Evolutionary conservation across 108 stramenopile genomes (phyloP).

Genomic region (Fragilariopsis cylindrus): DNA sequence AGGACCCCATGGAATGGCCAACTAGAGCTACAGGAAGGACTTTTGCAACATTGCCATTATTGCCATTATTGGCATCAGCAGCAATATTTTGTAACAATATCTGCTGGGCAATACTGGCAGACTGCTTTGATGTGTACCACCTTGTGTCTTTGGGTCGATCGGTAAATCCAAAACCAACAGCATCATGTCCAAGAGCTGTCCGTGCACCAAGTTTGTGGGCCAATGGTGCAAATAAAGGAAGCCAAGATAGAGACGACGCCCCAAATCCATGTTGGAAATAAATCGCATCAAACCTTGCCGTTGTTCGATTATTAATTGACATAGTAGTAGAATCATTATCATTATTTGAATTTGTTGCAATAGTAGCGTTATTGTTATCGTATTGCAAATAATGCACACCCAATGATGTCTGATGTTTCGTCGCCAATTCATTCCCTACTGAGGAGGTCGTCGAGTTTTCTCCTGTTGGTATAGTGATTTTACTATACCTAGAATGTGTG

Average conservation of each 20-base stretch:
- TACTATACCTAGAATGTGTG: constrained; percentile 52
- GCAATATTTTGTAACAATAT: constrained; percentile 26
- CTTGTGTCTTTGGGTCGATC: constrained; percentile 57
- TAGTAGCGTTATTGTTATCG: constrained; percentile 2
- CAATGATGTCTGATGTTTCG: constrained; percentile 14
- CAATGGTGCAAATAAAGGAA: constrained; percentile 49
- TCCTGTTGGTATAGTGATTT: neutral
- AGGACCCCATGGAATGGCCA: constrained; percentile 80
- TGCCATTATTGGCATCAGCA: neutral
- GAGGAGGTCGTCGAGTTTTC: neutral
- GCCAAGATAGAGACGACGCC: constrained; percentile 76
- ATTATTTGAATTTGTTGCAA: neutral
- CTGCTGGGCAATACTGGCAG: constrained; percentile 47
- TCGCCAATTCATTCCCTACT: constrained; percentile 1
- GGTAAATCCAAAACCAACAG: constrained; percentile 84
- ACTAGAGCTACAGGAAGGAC: constrained; percentile 45
- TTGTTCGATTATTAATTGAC: neutral
- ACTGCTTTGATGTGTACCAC: constrained; percentile 41
- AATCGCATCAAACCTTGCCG: constrained; percentile 37
- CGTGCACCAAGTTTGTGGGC: constrained; percentile 43
- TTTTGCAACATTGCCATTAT: neutral
- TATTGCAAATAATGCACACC: constrained; percentile 56
- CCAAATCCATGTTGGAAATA: constrained; percentile 86
- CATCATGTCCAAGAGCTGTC: constrained; percentile 72
- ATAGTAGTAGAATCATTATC: neutral